These are phyloP conservation scores for Aspergillus sclerotialis DNA, from an alignment of 2,329 filamentous ascomycete genomes.

Conservation along the genomic window DNA sequence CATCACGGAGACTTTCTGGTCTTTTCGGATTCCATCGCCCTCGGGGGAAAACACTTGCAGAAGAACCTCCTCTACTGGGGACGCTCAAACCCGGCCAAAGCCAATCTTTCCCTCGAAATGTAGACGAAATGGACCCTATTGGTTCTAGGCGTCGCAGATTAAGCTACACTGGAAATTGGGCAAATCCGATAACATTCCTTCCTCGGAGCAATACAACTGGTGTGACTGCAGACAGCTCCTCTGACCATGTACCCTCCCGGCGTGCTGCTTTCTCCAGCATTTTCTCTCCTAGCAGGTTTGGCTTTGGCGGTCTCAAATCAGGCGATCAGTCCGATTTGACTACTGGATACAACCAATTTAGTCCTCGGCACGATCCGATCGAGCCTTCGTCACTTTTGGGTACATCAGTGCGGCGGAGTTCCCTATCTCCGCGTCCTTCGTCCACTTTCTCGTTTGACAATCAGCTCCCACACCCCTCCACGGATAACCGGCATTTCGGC, in stretches of 20 bases:
- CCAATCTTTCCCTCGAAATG: constrained; percentile 55
- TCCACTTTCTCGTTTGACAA: constrained; percentile 52
- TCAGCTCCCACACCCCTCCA: constrained; percentile 64
- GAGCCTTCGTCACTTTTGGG: constrained; percentile 39
- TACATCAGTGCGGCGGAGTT: constrained; percentile 34
- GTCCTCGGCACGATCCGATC: constrained; percentile 39
- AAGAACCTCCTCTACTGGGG: constrained; percentile 52
- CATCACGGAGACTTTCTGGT: constrained; percentile 49
- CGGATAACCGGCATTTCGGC: constrained; percentile 70
- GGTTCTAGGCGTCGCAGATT: constrained; percentile 46
- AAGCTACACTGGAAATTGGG: constrained; percentile 53
- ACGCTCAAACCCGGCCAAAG: constrained; percentile 55
- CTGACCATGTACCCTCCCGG: constrained; percentile 32
- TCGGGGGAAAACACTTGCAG: constrained; percentile 54
- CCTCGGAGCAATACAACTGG: constrained; percentile 38
- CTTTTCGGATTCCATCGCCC: constrained; percentile 54
- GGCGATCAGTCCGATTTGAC: constrained; percentile 27
- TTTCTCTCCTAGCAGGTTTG: constrained; percentile 35
- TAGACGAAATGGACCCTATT: constrained; percentile 45
- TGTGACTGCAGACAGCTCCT: constrained; percentile 36
- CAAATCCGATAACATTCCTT: constrained; percentile 43
- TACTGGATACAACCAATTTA: constrained; percentile 41
- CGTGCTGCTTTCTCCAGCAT: constrained; percentile 36
- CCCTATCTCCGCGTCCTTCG: constrained; percentile 41
- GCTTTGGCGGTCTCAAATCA: constrained; percentile 26